phyloP scores from a whole-genome alignment of 2,329 filamentous ascomycete genomes.

The Escovopsis sp. region DNA sequence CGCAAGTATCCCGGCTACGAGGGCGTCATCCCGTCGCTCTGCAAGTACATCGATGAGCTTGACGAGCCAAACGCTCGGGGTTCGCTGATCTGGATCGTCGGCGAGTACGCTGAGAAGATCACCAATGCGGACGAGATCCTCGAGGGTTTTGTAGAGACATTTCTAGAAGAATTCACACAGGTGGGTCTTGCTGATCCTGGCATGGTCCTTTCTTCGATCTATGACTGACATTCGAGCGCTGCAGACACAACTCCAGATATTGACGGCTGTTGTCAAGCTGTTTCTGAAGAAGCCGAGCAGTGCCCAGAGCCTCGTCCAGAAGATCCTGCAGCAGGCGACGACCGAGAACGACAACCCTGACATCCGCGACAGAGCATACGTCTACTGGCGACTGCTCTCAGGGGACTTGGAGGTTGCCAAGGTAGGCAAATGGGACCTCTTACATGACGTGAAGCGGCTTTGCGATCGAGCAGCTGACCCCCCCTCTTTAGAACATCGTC shows the following conservation, averaged over 20 bases:
- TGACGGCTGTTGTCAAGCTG: conserved; percentile 92
- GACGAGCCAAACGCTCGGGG: conserved; percentile 87
- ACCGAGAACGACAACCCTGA: conserved; percentile 95
- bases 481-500: conserved; percentile 52
- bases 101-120: conserved; percentile 98
- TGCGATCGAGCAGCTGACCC: background rate
- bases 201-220: background rate
- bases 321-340: conserved; percentile 83
- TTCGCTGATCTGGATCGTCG: conserved; percentile 95
- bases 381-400: conserved; percentile 94
- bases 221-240: conserved; percentile 1
- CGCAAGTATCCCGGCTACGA: conserved; percentile 96
- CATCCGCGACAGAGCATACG: conserved; percentile 90
- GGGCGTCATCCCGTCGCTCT: conserved; percentile 91
- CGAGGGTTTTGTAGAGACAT: conserved; percentile 78
- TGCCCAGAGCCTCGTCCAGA: conserved; percentile 82
- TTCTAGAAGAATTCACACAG: conserved; percentile 93
- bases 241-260: conserved; percentile 91
- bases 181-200: conserved; percentile 28
- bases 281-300: conserved; percentile 94
- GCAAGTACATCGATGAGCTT: conserved; percentile 90
- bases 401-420: conserved; percentile 85
- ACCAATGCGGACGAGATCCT: conserved; percentile 95
- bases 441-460: background rate
- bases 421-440: conserved; percentile 27